phyloP scores from a whole-genome alignment of 2,329 filamentous ascomycete genomes.

The Aspergillus transmontanensis region DNA sequence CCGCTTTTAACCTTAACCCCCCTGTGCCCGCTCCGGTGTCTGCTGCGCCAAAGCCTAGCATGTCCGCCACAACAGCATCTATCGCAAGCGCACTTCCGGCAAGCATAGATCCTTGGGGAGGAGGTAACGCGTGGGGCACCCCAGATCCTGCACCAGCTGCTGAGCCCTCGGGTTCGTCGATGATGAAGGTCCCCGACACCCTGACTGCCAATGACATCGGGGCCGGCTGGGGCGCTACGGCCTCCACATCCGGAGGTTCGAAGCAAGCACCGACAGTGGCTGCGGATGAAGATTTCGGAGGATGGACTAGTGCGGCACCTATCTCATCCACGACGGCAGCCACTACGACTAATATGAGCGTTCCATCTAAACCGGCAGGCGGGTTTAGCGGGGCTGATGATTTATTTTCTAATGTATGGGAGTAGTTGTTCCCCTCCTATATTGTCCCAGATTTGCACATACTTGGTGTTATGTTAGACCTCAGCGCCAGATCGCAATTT shows the following conservation, averaged over 20 bases:
- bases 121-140: constrained; percentile 77
- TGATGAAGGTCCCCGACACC: constrained; percentile 48
- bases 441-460: constrained; percentile 8
- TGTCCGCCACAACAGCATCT: constrained; percentile 45
- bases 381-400: constrained; percentile 71
- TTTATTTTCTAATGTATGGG: constrained; percentile 94
- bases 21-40: constrained; percentile 45
- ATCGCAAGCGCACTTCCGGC: constrained; percentile 42
- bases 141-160: constrained; percentile 59
- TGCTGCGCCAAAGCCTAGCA: constrained; percentile 43
- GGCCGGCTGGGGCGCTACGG: constrained; percentile 62
- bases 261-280: constrained; percentile 65
- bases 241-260: constrained; percentile 30
- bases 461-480: constrained; percentile 20
- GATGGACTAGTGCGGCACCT: constrained; percentile 79
- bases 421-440: constrained; percentile 51
- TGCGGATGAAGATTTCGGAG: constrained; percentile 93
- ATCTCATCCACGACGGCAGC: constrained; percentile 45
- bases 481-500: constrained; percentile 14
- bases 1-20: constrained; percentile 75
- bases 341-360: constrained; percentile 41
- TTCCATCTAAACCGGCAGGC: constrained; percentile 55
- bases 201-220: constrained; percentile 63
- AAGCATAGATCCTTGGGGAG: constrained; percentile 77
- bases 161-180: constrained; percentile 35